These are phyloP conservation scores for Fusarium buharicum DNA, from an alignment of 2,329 filamentous ascomycete species.

Conservation along the genomic window DNA sequence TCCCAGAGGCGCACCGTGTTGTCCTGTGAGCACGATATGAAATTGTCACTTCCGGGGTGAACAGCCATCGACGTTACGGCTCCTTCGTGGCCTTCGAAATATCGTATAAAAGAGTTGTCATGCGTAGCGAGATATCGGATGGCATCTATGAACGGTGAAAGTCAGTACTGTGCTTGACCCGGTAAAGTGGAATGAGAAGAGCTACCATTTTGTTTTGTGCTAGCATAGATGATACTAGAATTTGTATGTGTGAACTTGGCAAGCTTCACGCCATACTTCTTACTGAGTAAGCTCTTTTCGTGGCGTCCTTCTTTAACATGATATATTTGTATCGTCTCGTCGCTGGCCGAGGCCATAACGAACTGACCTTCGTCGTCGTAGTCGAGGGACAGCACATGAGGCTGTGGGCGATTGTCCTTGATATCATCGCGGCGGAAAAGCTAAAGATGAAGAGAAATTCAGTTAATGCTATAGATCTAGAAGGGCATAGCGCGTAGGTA, in stretches of 20 bases:
- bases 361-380: slow-evolving; percentile 96
- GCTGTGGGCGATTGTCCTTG: slow-evolving; percentile 63
- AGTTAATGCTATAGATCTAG: not conserved
- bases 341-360: slow-evolving; percentile 88
- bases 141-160: slow-evolving; percentile 65
- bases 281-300: slow-evolving; percentile 88
- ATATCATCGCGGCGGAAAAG: slow-evolving; percentile 69
- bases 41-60: slow-evolving; percentile 87
- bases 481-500: not conserved
- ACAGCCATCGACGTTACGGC: slow-evolving; percentile 85
- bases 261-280: slow-evolving; percentile 96
- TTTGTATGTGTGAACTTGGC: slow-evolving; percentile 94
- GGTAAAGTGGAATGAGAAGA: not conserved
- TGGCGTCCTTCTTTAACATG: slow-evolving; percentile 91
- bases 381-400: slow-evolving; percentile 87
- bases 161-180: slow-evolving; percentile 6
- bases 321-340: slow-evolving; percentile 96
- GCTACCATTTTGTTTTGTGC: slow-evolving; percentile 89
- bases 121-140: slow-evolving; percentile 90
- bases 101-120: slow-evolving; percentile 95
- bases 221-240: slow-evolving; percentile 92
- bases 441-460: slow-evolving; percentile 27
- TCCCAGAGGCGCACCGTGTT: slow-evolving; percentile 95
- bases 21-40: slow-evolving; percentile 91
- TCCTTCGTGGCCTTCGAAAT: slow-evolving; percentile 90